Percentiles rank a stretch among this genome's conserved stretches.
Evolutionary conservation across 2,329 filamentous ascomycete genomes (phyloP).

Genomic region (Pseudogymnoascus sp.): DNA sequence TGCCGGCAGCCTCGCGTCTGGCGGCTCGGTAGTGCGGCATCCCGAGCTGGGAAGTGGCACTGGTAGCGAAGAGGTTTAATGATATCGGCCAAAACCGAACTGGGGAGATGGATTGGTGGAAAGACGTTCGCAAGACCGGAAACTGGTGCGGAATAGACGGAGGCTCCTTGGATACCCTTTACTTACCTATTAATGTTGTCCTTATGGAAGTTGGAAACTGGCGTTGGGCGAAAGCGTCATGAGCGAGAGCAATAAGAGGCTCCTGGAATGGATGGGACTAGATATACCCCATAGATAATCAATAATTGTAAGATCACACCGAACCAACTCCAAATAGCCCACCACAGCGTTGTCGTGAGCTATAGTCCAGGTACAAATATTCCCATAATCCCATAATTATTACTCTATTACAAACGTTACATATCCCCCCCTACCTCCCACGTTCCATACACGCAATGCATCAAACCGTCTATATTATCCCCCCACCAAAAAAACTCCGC

Average conservation of each 20-base stretch:
- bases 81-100: not conserved
- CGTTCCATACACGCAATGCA: not conserved
- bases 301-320: not conserved
- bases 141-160: not conserved
- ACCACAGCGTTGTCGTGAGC: not conserved
- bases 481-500: not conserved
- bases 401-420: not conserved
- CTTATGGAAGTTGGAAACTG: not conserved
- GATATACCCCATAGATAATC: not conserved
- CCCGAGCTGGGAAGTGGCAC: not conserved
- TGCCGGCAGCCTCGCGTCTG: not conserved
- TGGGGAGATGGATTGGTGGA: not conserved
- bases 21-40: not conserved
- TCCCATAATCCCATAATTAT: conserved; percentile 4
- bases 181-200: not conserved
- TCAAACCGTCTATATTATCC: not conserved
- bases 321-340: not conserved
- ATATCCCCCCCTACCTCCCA: not conserved
- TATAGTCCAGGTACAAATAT: not conserved
- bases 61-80: not conserved
- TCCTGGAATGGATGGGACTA: not conserved
- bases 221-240: not conserved
- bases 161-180: not conserved
- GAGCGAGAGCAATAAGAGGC: not conserved
- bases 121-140: not conserved